Conservation (phyloP, 1,284 basidiomycete genomes). For the Rhodotorula sp. region DNA sequence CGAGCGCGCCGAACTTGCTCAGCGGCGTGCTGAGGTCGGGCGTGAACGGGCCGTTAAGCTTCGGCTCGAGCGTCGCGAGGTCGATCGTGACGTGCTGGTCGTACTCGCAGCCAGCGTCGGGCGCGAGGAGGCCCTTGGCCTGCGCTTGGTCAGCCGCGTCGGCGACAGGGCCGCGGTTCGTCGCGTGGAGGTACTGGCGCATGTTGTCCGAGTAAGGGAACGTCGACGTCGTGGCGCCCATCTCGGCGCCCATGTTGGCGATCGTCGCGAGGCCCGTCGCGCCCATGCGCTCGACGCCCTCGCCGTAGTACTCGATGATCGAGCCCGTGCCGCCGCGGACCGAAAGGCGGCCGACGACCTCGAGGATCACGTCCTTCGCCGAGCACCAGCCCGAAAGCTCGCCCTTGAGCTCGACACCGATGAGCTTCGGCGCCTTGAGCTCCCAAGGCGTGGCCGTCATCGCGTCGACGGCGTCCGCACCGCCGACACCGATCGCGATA, state of each 20-base stretch:
- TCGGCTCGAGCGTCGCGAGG: constrained; percentile 88
- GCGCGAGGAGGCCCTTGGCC: constrained; percentile 69
- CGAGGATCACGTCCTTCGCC: constrained; percentile 94
- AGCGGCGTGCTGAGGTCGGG: constrained; percentile 94
- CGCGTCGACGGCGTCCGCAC: constrained; percentile 97
- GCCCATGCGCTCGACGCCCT: constrained; percentile 86
- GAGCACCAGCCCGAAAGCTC: constrained; percentile 89
- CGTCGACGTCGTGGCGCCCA: constrained; percentile 95
- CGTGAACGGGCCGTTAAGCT: constrained; percentile 96
- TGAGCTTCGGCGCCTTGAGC: constrained; percentile 68
- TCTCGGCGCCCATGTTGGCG: constrained; percentile 89
- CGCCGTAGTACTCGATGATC: constrained; percentile 96
- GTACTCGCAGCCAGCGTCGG: constrained; percentile 88
- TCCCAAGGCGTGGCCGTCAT: constrained; percentile 99
- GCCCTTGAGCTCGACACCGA: constrained; percentile 78
- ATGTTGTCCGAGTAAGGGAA: constrained; percentile 91
- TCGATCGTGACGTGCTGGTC: constrained; percentile 95
- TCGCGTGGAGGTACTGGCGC: constrained; percentile 86
- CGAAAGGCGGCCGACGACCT: constrained; percentile 90
- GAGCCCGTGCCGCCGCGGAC: constrained; percentile 96
- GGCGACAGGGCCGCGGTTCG: constrained; percentile 84
- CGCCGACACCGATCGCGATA: constrained; percentile 97
- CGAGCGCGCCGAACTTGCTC: constrained; percentile 81
- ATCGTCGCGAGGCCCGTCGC: constrained; percentile 71
- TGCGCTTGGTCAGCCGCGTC: constrained; percentile 84